These are phyloP conservation scores for Suillus weaverae DNA, from an alignment of 768 basidiomycete species.

Conservation along the genomic window DNA sequence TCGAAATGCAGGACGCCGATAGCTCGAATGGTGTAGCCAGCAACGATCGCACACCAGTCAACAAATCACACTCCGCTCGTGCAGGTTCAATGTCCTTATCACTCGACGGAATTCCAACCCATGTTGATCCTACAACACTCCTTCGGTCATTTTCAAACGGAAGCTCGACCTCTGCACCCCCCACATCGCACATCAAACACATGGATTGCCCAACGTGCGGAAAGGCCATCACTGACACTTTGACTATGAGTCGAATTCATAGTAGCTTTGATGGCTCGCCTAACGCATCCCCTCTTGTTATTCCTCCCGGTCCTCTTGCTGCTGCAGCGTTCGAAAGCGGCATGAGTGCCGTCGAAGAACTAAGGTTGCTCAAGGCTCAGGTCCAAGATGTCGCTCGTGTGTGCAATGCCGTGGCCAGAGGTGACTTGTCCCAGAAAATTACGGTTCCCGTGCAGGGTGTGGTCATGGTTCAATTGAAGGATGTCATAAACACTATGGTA, in stretches of 20 bases:
- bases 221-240: conserved; percentile 45
- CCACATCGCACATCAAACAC: conserved; percentile 42
- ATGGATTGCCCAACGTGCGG: conserved; percentile 58
- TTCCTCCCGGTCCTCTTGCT: conserved; percentile 56
- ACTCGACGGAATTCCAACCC: conserved; percentile 47
- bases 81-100: conserved; percentile 49
- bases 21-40: conserved; percentile 26
- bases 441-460: conserved; percentile 76
- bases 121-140: conserved; percentile 37
- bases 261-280: conserved; percentile 27
- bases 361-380: conserved; percentile 78
- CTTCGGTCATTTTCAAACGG: conserved; percentile 31
- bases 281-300: conserved; percentile 42
- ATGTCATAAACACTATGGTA: conserved; percentile 72
- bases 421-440: conserved; percentile 77
- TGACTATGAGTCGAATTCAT: conserved; percentile 35
- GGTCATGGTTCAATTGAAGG: conserved; percentile 81
- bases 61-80: conserved; percentile 30
- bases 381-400: conserved; percentile 81
- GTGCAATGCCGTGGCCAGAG: conserved; percentile 76
- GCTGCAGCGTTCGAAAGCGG: conserved; percentile 58
- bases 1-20: conserved; percentile 31
- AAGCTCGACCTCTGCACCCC: conserved; percentile 43
- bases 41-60: conserved; percentile 21
- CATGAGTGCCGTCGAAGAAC: conserved; percentile 73